Evolutionary conservation across 306 rosid genomes (phyloP).

Genomic region (Macrotyloma uniflorum): DNA sequence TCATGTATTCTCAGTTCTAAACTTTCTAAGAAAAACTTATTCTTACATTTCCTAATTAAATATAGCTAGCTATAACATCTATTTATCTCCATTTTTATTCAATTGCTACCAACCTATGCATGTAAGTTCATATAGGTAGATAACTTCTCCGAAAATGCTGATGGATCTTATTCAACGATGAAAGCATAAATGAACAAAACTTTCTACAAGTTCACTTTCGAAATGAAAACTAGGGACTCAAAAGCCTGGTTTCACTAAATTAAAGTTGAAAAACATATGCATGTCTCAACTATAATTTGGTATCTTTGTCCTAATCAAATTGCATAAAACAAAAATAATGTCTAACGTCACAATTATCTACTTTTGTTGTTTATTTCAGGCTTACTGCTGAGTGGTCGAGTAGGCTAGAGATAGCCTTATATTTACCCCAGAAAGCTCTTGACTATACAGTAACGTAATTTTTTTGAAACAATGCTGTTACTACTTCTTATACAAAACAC

Average conservation of each 20-base stretch:
- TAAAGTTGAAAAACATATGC: background rate
- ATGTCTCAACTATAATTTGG: background rate
- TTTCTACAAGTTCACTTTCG: background rate
- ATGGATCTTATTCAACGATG: background rate
- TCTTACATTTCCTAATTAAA: slow-evolving; percentile 9
- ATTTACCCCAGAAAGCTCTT: background rate
- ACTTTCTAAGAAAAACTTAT: background rate
- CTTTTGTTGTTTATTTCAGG: slow-evolving; percentile 15
- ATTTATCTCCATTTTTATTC: no score
- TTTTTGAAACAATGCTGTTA: background rate
- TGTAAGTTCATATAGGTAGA: background rate
- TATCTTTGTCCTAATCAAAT: background rate
- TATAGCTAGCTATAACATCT: no score
- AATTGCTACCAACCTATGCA: background rate
- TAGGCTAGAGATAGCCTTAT: background rate
- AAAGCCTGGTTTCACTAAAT: background rate
- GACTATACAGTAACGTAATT: background rate
- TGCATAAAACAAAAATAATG: background rate
- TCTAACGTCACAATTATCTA: background rate
- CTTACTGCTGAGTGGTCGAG: background rate
- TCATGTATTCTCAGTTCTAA: background rate
- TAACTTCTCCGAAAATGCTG: no score
- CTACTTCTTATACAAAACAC: background rate
- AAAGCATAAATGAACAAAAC: background rate
- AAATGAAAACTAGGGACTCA: background rate